Evolutionary conservation across 345 rosid species (phyloP).

Genomic region (Gossypium stocksii): DNA sequence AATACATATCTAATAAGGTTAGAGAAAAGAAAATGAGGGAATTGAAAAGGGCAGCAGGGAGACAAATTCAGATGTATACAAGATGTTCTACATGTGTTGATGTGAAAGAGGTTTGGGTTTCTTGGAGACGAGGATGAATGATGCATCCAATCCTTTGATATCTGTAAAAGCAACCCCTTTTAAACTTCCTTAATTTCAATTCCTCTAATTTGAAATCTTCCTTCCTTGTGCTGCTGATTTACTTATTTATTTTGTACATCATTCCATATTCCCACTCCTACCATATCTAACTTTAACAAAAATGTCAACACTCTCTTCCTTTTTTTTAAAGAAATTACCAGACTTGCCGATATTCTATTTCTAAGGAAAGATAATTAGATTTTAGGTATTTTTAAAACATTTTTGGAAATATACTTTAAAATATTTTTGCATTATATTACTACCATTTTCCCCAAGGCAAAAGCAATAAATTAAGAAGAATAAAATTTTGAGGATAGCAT

Average conservation of each 20-base stretch:
- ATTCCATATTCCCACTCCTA: not conserved
- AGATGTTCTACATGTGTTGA: not conserved
- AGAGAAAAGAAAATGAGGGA: not conserved
- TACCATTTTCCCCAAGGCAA: no score
- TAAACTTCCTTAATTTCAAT: not conserved
- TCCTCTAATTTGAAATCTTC: not conserved
- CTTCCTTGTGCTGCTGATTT: not conserved
- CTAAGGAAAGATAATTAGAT: no score
- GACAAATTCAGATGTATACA: no score
- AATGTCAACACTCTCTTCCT: no score
- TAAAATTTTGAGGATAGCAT: no score
- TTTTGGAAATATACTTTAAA: no score
- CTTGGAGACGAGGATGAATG: constrained; percentile 5
- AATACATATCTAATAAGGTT: not conserved
- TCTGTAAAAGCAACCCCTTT: constrained; percentile 31
- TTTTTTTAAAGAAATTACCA: no score
- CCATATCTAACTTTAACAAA: not conserved
- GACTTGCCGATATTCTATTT: no score
- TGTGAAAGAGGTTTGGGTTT: constrained; percentile 19
- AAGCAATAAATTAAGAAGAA: no score
- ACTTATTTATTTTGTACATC: not conserved
- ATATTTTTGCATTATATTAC: no score
- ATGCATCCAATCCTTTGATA: constrained; percentile 23
- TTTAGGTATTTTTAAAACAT: no score
- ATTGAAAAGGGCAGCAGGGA: not conserved